Base-by-base conservation (phyloP, 2,329 filamentous ascomycete genomes). In the Penicillium sp. region DNA sequence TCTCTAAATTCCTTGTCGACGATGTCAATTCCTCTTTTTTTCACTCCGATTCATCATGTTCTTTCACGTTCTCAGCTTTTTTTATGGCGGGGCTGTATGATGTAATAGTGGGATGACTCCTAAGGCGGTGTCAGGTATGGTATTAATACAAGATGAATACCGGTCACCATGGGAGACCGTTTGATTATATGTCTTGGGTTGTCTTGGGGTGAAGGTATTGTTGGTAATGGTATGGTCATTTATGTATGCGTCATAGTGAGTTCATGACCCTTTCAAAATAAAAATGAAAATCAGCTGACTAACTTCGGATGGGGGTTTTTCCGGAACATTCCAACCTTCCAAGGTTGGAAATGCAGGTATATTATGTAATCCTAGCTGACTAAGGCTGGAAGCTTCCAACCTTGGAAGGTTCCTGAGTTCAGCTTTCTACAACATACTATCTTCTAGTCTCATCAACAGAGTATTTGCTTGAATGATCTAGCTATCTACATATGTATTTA, bases 71-170 rank as follows among this genome's bases (percentile, higher is more conserved):
- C 48, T 52, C 29, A 16, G 18, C 13, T 39, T 53, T 50, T 50
- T 57, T 56, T 60, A 54, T 58, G 63, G 63, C 55, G 63, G 64
- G 64, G 62, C 59, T 61, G n/a, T 40, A 63, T 66, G 64, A 66
- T 64, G 64, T 66, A 66, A 66, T 61, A 54, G 57, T 55, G 62
- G 55, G 62, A 57, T 61, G 58, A 55, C 35, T 43, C 20, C 11
- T 20, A 35, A 40, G 38, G 31, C 37, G 26, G 20, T 55, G 43
- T 45, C 35, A 26, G 3, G 2, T 24, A 29, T 38, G 2, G 50
- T 55, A 50, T 47, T 18, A 18, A 20, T 31, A 37, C 31, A 9
- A 13, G 2, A 4, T 39, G 2, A 16, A 26, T 42, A 46, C 39
- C 5, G 1, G 34, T 49, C n/a, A 11, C 34, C 24, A 26, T 38